Base-by-base conservation (phyloP, 2,329 filamentous ascomycete genomes). In the Trichoderma afroharzianum region DNA sequence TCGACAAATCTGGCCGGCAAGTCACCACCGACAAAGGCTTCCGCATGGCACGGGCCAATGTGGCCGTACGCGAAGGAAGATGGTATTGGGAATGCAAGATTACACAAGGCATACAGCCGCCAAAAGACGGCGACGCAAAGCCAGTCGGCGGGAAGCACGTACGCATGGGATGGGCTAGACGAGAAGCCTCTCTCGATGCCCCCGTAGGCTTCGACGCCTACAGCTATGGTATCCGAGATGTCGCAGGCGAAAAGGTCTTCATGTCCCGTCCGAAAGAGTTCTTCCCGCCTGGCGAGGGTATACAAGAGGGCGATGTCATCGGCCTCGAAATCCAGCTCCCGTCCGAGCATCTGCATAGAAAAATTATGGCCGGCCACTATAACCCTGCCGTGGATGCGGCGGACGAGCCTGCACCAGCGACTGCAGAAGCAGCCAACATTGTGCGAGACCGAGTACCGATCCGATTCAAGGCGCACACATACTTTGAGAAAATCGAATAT, bases 31-130 rank as follows among this genome's bases (percentile, higher is more conserved):
- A 95, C 75, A 97, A 97, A 81, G 95, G 96, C 9, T 98, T 96
- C 86, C 89, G 97, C 72, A 96, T 95, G 86, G 92, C 93, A 2
- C 90, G 95, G 50, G 94, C 93, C 14, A 99, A 99, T 77, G 92
- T 98, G 0, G 94, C 93, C 28, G 93, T 95, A 5, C 87, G 96
- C 59, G 93, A 98, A 81, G 96, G 96, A 1, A 89, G 93, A 36
- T 94, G 93, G 85, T 99, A 97, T 81, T 99, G 94, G 86, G 96
- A 99, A 82, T 94, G 95, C 81, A 95, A 93, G 78, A 90, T 99
- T 68, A 91, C 95, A 11, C 90, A 91, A 74, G 96, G 96, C 43
- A 90, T 93, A 63, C 79, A 79, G 9, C 77, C 79, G 55, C 75
- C 79, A 8, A 81, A 81, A 59, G 81, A 83, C 11, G 79, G 80